phyloP scores from a whole-genome alignment of 139 green algal species.

The Coelastrella sp. region DNA sequence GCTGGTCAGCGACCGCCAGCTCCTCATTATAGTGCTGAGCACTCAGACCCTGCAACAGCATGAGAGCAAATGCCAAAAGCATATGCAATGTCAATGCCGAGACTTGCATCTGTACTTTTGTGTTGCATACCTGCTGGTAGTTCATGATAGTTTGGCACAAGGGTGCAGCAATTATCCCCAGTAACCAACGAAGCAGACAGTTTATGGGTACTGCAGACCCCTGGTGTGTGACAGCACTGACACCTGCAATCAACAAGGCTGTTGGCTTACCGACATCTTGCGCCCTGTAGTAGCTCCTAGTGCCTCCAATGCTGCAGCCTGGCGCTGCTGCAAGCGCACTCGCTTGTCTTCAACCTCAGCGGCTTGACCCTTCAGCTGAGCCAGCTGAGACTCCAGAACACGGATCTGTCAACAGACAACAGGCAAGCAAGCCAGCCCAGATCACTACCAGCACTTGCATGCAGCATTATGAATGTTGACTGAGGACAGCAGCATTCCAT shows the following conservation, averaged over 20 bases:
- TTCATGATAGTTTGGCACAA: neutral
- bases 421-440: no score
- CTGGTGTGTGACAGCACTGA: neutral
- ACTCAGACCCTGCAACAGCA: constrained; percentile 31
- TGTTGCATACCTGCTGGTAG: neutral
- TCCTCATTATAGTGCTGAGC: constrained; percentile 57
- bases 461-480: no score
- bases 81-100: neutral
- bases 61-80: neutral
- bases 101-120: neutral
- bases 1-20: constrained; percentile 40
- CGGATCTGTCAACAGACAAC: constrained; percentile 42
- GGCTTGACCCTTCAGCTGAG: constrained; percentile 52
- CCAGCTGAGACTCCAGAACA: constrained; percentile 62
- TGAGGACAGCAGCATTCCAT: neutral
- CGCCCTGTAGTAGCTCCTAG: constrained; percentile 1
- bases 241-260: neutral
- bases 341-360: constrained; percentile 62
- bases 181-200: neutral
- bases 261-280: constrained; percentile 26
- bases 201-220: neutral
- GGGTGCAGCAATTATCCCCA: neutral
- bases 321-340: constrained; percentile 48
- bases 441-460: neutral
- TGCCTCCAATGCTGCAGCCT: constrained; percentile 38